Conservation (phyloP, 1,284 basidiomycete genomes). For the Malassezia furfur region DNA sequence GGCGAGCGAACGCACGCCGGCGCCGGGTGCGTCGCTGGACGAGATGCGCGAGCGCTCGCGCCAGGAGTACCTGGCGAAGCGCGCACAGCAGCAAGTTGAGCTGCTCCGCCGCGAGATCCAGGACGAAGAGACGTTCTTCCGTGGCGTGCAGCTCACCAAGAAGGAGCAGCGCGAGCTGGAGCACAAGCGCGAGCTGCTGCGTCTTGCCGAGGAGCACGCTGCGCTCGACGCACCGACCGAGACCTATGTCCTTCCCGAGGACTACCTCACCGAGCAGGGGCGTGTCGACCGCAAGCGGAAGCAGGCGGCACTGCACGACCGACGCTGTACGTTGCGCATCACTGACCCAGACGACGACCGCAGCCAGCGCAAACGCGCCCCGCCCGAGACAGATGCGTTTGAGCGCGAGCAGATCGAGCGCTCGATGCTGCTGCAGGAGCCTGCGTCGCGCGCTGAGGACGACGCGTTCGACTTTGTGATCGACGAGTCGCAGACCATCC, state of each 20-base stretch:
- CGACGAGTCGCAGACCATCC: slow-evolving; percentile 90
- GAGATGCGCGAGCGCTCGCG: slow-evolving; percentile 48
- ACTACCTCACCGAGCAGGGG: slow-evolving; percentile 97
- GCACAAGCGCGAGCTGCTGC: slow-evolving; percentile 81
- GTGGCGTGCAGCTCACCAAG: slow-evolving; percentile 58
- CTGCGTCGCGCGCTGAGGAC: slow-evolving; percentile 22
- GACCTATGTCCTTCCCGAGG: slow-evolving; percentile 49
- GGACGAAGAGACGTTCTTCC: slow-evolving; percentile 43
- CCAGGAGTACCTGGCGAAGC: slow-evolving; percentile 90
- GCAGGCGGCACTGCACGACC: slow-evolving; percentile 80
- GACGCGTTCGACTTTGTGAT: slow-evolving; percentile 90
- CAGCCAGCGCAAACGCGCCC: slow-evolving; percentile 52
- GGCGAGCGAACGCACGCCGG: slow-evolving; percentile 8
- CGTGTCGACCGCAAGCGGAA: slow-evolving; percentile 96
- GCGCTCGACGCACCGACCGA: slow-evolving; percentile 68
- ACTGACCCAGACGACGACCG: slow-evolving; percentile 53
- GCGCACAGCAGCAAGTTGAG: slow-evolving; percentile 90
- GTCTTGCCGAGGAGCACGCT: slow-evolving; percentile 82
- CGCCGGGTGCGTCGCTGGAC: slow-evolving; percentile 33
- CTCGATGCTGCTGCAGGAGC: slow-evolving; percentile 51
- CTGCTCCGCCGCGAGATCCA: slow-evolving; percentile 71
- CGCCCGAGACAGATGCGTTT: slow-evolving; percentile 80
- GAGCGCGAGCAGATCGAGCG: slow-evolving; percentile 82
- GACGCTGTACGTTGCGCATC: slow-evolving; percentile 51
- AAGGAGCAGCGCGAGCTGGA: slow-evolving; percentile 72